Evolutionary conservation across 192 early-diverging fungal genomes (phyloP).

Genomic region (Podila clonocystis): DNA sequence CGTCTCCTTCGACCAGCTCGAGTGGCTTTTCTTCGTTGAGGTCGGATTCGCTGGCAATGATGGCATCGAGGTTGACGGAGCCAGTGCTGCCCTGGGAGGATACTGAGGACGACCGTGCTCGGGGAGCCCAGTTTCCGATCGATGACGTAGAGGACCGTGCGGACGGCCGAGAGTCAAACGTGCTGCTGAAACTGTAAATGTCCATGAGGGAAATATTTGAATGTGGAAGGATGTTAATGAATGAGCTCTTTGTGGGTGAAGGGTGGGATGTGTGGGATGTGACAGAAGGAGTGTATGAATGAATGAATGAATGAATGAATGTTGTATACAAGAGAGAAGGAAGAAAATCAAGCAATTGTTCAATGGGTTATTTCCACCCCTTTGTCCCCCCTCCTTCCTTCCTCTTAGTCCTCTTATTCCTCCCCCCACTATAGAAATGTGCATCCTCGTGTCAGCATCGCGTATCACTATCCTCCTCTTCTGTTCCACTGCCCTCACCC

Average conservation of each 20-base stretch:
- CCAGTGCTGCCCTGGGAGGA: slow-evolving; percentile 34
- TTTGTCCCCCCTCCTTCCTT: too few species aligned
- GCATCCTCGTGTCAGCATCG: too few species aligned
- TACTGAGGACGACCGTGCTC: slow-evolving; percentile 39
- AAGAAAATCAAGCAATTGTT: too few species aligned
- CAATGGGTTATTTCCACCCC: neutral
- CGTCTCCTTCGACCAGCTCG: slow-evolving; percentile 38
- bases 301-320: neutral
- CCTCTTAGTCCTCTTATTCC: too few species aligned
- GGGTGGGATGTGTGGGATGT: neutral
- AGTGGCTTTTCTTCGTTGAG: slow-evolving; percentile 43
- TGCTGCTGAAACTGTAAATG: slow-evolving; percentile 23
- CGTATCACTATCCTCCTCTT: too few species aligned
- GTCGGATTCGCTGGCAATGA: slow-evolving; percentile 44
- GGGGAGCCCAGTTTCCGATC: slow-evolving; percentile 37
- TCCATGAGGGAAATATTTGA: neutral
- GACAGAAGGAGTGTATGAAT: neutral
- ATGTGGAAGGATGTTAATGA: neutral
- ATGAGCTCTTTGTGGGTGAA: neutral
- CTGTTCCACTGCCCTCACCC: too few species aligned
- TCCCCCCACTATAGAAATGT: too few species aligned
- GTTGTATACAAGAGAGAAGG: too few species aligned
- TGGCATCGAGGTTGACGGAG: slow-evolving; percentile 46
- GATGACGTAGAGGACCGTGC: slow-evolving; percentile 28
- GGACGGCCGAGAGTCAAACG: slow-evolving; percentile 28